Percentiles rank a stretch among this genome's conserved stretches.
phyloP scores from a whole-genome alignment of 2,329 filamentous ascomycete genomes.

The Metarhizium anisopliae region DNA sequence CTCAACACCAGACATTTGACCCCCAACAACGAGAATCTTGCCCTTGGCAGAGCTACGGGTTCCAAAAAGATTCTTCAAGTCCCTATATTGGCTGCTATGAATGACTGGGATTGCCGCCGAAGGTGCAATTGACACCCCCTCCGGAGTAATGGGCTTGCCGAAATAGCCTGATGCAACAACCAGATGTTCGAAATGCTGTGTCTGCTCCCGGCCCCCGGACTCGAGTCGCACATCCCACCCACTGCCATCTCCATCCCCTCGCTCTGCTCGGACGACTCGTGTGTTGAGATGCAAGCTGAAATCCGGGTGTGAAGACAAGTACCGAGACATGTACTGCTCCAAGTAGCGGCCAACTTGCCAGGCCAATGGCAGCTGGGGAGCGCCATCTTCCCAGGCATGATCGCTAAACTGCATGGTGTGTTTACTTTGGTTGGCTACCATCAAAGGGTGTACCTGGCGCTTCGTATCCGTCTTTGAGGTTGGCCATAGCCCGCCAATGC shows the following conservation, averaged over 20 bases:
- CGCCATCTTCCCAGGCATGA: constrained; percentile 54
- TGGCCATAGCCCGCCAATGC: constrained; percentile 75
- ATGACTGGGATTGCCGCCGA: constrained; percentile 38
- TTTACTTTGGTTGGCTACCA: constrained; percentile 65
- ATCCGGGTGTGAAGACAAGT: constrained; percentile 33
- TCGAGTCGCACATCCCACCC: constrained; percentile 34
- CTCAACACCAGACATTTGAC: constrained; percentile 77
- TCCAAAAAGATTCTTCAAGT: constrained; percentile 39
- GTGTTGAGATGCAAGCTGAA: constrained; percentile 41
- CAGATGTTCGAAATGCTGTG: constrained; percentile 58
- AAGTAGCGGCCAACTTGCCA: constrained; percentile 72
- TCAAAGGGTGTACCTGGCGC: constrained; percentile 54
- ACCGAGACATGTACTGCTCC: constrained; percentile 51
- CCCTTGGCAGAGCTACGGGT: constrained; percentile 30
- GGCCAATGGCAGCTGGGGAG: constrained; percentile 62
- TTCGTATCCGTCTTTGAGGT: constrained; percentile 35
- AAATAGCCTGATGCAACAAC: constrained; percentile 73
- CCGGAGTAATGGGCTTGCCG: constrained; percentile 46
- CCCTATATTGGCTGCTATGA: constrained; percentile 61
- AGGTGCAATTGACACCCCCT: constrained; percentile 25
- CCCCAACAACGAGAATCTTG: constrained; percentile 67
- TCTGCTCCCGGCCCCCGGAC: constrained; percentile 27
- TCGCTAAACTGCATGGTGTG: constrained; percentile 70
- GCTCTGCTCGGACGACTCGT: constrained; percentile 31
- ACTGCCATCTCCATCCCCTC: constrained; percentile 14